Evolutionary conservation across 2,329 filamentous ascomycete genomes (phyloP), one percentile per base, ranked within the genome.

Genomic region (Aspergillus texensis): DNA sequence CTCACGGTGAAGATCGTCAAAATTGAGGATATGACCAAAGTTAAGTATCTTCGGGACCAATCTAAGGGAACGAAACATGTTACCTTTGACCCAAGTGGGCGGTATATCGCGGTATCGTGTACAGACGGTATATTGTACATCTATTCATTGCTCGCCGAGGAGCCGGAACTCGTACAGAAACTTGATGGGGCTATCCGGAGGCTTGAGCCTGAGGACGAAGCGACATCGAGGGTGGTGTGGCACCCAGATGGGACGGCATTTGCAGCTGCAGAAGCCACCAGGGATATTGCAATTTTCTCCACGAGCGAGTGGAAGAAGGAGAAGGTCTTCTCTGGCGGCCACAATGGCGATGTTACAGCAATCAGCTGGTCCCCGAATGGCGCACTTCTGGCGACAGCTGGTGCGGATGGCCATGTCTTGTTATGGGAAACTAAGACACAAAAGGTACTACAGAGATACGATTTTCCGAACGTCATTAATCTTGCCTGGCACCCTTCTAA

Each of bases 331-430:
- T 81, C 88, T 9, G 88, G 89, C 34, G 93, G 91, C 0, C 95
- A 98, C 74, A 88, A 88, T 48, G 90, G 89, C 21, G 91, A 96
- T 68, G 90, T 99, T 63, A 97, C 93, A 0, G 91, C 94, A 2
- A 80, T 96, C 41, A 89, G 91, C 41, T 99, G 95, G 95, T 97
- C 94, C 16, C 93, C 93, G 1, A 99, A 99, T 74, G 95, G 95
- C 45, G 92, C 94, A 1, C 83, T 99, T 71, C 83, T 99, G 26
- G 93, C 89, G 19, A 86, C 84, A 21, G 84, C 85, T 5, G 84
- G 82, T n/a, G 78, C 82, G 39, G 79, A 82, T 66, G 81, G 85
- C 24, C 72, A 79, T 63, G 75, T 83, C 52, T 64, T 82, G 54
- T 82, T 99, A 3, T 99, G 96, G 95, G 93, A 97, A 73, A 90